Percentiles rank a stretch among this genome's conserved stretches.
Evolutionary conservation across 148 eudicot species (phyloP).

Genomic region (Rhododendron williamsianum): DNA sequence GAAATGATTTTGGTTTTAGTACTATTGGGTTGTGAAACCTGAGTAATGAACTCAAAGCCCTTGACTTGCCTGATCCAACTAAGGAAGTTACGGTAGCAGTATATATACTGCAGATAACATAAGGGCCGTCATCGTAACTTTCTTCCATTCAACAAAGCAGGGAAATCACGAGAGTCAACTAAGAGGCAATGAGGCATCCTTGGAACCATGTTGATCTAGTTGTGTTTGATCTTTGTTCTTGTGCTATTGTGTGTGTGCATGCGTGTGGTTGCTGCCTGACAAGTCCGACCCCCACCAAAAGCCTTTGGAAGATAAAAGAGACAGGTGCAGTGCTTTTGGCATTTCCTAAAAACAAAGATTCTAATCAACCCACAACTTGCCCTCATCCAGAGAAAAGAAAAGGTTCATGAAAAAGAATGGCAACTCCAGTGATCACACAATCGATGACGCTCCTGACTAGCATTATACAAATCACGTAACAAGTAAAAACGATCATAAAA

Average conservation of each 20-base stretch:
- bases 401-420: neutral
- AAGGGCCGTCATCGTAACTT: neutral
- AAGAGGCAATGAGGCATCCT: neutral
- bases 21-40: neutral
- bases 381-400: neutral
- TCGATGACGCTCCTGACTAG: neutral
- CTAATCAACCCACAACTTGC: neutral
- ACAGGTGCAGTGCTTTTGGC: neutral
- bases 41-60: neutral
- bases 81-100: neutral
- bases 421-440: neutral
- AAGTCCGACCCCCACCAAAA: neutral
- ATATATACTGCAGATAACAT: neutral
- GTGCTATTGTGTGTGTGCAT: neutral
- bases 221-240: neutral
- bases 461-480: neutral
- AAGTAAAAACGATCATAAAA: neutral
- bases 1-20: neutral
- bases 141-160: neutral
- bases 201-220: neutral
- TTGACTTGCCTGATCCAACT: neutral
- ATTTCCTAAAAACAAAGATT: neutral
- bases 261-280: neutral
- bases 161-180: neutral
- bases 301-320: neutral